Conservation (phyloP, 1,139 yeast genomes). For the Protomyces macrosporus region DNA sequence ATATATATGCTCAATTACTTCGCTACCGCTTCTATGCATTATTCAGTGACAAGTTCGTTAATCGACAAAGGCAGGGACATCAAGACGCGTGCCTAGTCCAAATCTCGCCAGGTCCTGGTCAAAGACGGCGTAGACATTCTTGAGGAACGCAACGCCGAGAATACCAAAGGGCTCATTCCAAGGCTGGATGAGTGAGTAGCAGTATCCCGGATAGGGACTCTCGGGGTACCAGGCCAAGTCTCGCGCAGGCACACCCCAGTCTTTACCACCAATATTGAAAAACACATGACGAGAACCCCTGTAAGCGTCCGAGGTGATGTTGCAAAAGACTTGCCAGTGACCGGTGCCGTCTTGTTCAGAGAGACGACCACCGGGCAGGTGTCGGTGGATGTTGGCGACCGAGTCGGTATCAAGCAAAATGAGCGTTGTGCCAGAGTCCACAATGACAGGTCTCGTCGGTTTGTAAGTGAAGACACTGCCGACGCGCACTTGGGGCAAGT, state of each 20-base stretch:
- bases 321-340: slow-evolving; percentile 17
- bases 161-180: slow-evolving; percentile 34
- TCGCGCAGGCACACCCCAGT: slow-evolving; percentile 23
- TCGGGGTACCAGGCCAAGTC: slow-evolving; percentile 26
- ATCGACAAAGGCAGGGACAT: slow-evolving; percentile 21
- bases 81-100: slow-evolving; percentile 18
- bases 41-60: neutral
- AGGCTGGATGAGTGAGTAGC: slow-evolving; percentile 20
- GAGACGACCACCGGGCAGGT: slow-evolving; percentile 21
- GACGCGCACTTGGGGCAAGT: slow-evolving; percentile 77
- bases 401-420: slow-evolving; percentile 39
- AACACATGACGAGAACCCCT: slow-evolving; percentile 14
- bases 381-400: slow-evolving; percentile 10
- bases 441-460: slow-evolving; percentile 79
- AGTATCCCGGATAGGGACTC: neutral
- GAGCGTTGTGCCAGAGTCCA: slow-evolving; percentile 96
- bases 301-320: slow-evolving; percentile 4
- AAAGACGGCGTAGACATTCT: slow-evolving; percentile 64
- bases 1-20: too few species aligned
- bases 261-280: slow-evolving; percentile 15
- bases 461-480: slow-evolving; percentile 92
- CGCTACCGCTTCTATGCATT: neutral
- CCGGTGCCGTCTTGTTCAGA: neutral
- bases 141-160: slow-evolving; percentile 68
- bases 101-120: slow-evolving; percentile 39